These are phyloP conservation scores for Onygenales sp. DNA, from an alignment of 2,329 filamentous ascomycete species.

Conservation along the genomic window DNA sequence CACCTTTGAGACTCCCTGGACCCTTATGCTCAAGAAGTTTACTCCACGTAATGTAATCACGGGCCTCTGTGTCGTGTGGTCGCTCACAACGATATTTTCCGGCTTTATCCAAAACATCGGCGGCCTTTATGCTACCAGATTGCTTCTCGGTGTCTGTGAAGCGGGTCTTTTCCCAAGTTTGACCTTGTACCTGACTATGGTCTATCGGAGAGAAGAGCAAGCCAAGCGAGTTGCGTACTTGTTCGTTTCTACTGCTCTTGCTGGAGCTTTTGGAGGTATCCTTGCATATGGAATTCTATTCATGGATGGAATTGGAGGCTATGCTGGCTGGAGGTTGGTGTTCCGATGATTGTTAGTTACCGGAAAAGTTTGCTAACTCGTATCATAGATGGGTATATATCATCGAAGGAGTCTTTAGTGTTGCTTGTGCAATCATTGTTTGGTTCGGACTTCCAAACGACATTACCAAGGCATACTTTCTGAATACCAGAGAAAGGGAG, in stretches of 20 bases:
- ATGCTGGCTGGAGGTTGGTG: conserved; percentile 39
- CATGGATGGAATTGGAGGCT: conserved; percentile 38
- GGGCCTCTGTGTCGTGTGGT: conserved; percentile 37
- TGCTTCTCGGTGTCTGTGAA: conserved; percentile 30
- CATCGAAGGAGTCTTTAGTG: conserved; percentile 40
- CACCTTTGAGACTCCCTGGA: conserved; percentile 39
- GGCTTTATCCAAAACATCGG: conserved; percentile 38
- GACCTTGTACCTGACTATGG: conserved; percentile 32
- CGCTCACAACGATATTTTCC: conserved; percentile 39
- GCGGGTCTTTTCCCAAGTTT: conserved; percentile 32
- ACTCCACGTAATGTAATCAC: conserved; percentile 34
- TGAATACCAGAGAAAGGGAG: conserved; percentile 38
- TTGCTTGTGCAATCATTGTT: conserved; percentile 34
- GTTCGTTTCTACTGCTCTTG: conserved; percentile 30
- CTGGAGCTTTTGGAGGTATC: conserved; percentile 31
- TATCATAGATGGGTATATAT: conserved; percentile 36
- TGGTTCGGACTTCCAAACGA: conserved; percentile 42
- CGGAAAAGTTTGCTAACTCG: background rate
- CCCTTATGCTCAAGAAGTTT: conserved; percentile 40
- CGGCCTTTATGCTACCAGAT: conserved; percentile 30
- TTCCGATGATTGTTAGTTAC: background rate
- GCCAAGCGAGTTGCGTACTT: conserved; percentile 33
- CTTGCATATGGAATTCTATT: conserved; percentile 29
- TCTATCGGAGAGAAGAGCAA: conserved; percentile 32
- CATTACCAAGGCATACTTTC: conserved; percentile 39